Evolutionary conservation across 768 basidiomycete genomes (phyloP).

Genomic region (Agrocybe pediades): DNA sequence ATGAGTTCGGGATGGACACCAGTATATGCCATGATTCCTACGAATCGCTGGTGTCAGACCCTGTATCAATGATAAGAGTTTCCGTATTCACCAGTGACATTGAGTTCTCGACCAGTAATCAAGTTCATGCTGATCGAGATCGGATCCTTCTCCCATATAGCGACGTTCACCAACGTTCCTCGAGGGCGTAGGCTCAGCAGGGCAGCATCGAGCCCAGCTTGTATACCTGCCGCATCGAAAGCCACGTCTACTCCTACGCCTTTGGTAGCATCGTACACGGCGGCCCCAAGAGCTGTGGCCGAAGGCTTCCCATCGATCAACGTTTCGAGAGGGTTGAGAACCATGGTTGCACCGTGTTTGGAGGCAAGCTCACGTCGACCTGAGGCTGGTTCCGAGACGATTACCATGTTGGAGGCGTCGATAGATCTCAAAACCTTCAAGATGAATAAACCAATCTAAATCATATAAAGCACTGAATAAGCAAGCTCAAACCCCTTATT

Average conservation of each 20-base stretch:
- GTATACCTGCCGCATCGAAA: conserved; percentile 48
- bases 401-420: conserved; percentile 27
- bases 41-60: not conserved
- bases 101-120: conserved; percentile 38
- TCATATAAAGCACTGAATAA: not conserved
- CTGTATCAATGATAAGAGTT: not conserved
- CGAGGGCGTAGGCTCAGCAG: conserved; percentile 36
- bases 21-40: conserved; percentile 41
- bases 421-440: conserved; percentile 39
- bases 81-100: conserved; percentile 32
- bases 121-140: conserved; percentile 34
- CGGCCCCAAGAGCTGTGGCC: conserved; percentile 15
- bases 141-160: conserved; percentile 41
- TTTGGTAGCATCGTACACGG: conserved; percentile 26
- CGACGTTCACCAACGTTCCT: conserved; percentile 42
- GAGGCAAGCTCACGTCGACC: conserved; percentile 37
- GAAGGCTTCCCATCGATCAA: conserved; percentile 14
- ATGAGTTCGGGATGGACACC: conserved; percentile 41
- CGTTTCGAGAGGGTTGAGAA: conserved; percentile 32
- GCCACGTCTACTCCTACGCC: conserved; percentile 43
- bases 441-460: conserved; percentile 39
- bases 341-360: conserved; percentile 37
- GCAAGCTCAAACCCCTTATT: not conserved
- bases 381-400: conserved; percentile 42
- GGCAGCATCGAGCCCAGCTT: conserved; percentile 36